Base-by-base conservation (phyloP, 192 early-diverging fungal species). In the Hyaloraphidium curvatum region DNA sequence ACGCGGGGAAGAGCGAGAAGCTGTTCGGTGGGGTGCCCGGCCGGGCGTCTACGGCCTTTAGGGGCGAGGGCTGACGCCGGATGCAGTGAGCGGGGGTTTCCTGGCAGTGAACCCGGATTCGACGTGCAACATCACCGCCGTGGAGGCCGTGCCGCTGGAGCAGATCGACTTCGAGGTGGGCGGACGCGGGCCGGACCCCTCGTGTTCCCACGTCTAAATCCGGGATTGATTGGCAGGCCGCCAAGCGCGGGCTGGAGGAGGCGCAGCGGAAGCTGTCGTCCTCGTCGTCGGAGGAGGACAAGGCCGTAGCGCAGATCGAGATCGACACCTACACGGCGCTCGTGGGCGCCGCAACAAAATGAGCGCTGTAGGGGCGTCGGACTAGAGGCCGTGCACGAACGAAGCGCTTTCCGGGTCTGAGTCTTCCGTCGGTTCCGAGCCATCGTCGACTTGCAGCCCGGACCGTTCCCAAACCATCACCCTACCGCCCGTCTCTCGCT, bases 91-190 rank as follows among this genome's bases (percentile, higher is more conserved):
- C 67, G 94, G 94, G 57, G 94, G 94, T 25, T 98, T 98, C 66
- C 88, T 90, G 51, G 79, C 82, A 59, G 82, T 98, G 71, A 92
- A 98, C 80, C 80, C 87, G 48, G 88, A 98, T 70, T 94, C 87
- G 11, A 73, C 83, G 40, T 74, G 95, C 54, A 91, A 96, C 80
- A 90, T 98, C 69, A 95, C 91, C 64, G 94, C 90, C 48, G 70
- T 90, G 22, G 94, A 98, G 71, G 94, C 91, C 27, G 78, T 85
- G 63, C 69, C 82, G 35, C 62, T 98, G 11, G 86, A 89, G 55
- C 80, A 95, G 27, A 70, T 98, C 62, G 87, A 88, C 54, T 51
- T 69, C 30, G 86, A 89, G 62, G 81, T 82, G 62, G 39, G 51
- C 52, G 48, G n/a, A n/a, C n/a, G n/a, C n/a, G n/a, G n/a, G n/a